A percentile compares a stretch with the other conserved stretches of the same genome.
These are phyloP conservation scores for Zygosaccharomyces pseudobailii DNA, from an alignment of 1,139 yeast species.

Conservation along the genomic window DNA sequence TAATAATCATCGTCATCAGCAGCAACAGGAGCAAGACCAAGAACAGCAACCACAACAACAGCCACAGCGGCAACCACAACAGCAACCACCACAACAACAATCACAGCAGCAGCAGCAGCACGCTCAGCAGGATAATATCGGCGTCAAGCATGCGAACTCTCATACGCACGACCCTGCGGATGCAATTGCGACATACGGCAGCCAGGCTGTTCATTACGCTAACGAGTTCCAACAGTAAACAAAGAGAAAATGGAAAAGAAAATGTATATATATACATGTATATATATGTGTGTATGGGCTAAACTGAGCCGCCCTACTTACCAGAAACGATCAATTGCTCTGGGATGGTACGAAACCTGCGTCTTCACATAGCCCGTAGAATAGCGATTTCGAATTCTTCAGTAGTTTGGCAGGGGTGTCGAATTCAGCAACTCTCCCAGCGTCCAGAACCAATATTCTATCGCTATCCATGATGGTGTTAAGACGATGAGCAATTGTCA, in stretches of 20 bases:
- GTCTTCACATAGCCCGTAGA: conserved; percentile 72
- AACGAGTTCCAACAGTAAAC: conserved; percentile 29
- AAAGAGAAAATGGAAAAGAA: background rate
- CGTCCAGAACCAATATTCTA: conserved; percentile 77
- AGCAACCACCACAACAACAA: background rate
- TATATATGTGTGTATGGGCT: background rate
- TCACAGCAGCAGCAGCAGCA: background rate
- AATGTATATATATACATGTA: background rate
- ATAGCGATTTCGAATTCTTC: conserved; percentile 61
- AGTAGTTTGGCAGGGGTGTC: conserved; percentile 72
- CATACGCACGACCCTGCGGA: conserved; percentile 10
- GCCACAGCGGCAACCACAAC: background rate
- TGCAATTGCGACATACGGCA: conserved; percentile 28
- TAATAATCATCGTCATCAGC: background rate
- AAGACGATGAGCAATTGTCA: conserved; percentile 92
- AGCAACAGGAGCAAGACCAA: conserved; percentile 3
- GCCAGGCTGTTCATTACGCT: conserved; percentile 34
- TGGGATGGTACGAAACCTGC: conserved; percentile 26
- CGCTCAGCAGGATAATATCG: conserved; percentile 1
- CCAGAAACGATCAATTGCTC: background rate
- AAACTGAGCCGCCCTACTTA: background rate
- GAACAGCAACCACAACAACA: background rate
- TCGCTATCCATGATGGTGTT: conserved; percentile 93
- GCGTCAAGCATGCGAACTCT: background rate
- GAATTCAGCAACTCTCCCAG: conserved; percentile 82